Percentiles rank a stretch among this genome's conserved stretches.
These are phyloP conservation scores for Chionographis japonica DNA, from an alignment of 106 monocot genomes.

Conservation along the genomic window DNA sequence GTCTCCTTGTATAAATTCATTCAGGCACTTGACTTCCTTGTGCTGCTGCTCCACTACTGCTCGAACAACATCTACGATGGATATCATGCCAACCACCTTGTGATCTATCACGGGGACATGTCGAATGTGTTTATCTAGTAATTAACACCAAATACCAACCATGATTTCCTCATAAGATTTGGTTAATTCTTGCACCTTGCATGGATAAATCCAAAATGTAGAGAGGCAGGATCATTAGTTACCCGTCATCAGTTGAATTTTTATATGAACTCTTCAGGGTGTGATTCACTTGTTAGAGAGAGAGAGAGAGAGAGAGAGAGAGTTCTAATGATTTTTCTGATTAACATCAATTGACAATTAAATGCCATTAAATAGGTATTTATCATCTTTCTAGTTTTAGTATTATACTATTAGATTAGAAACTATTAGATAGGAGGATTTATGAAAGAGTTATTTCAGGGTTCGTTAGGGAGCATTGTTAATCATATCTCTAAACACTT, in stretches of 20 bases:
- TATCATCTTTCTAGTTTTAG: too few species aligned
- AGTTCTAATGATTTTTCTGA: too few species aligned
- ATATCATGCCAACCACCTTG: constrained; percentile 64
- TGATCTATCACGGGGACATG: constrained; percentile 67
- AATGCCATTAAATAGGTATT: too few species aligned
- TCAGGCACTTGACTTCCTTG: constrained; percentile 49
- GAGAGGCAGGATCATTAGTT: not conserved
- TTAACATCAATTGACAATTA: too few species aligned
- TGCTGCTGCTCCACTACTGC: constrained; percentile 58
- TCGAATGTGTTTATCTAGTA: constrained; percentile 51
- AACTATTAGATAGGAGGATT: too few species aligned
- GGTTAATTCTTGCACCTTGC: not conserved
- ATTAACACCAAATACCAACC: not conserved
- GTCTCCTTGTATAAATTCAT: constrained; percentile 53
- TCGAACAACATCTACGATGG: constrained; percentile 60
- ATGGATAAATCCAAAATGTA: not conserved
- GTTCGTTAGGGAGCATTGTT: too few species aligned
- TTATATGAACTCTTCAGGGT: too few species aligned
- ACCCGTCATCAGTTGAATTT: constrained; percentile 75
- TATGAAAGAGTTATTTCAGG: too few species aligned
- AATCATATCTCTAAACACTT: too few species aligned
- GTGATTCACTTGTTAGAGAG: too few species aligned
- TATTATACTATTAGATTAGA: too few species aligned
- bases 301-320: too few species aligned
- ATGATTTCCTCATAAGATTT: not conserved